A percentile compares a stretch with the other conserved stretches of the same genome.
phyloP scores from a whole-genome alignment of 2,329 filamentous ascomycete species.

The Penicillium polonicum region DNA sequence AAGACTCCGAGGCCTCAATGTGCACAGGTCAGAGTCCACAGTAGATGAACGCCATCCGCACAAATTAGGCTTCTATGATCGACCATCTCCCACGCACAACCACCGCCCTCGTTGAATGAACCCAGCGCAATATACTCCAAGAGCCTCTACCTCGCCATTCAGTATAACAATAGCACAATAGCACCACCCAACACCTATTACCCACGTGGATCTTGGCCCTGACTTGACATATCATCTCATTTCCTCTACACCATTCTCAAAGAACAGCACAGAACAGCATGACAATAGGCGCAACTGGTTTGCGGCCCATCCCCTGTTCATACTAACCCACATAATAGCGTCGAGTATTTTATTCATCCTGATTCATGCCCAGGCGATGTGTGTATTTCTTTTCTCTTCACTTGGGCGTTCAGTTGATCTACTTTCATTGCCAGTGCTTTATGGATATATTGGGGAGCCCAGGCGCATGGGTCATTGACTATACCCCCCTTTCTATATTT shows the following conservation, averaged over 20 bases:
- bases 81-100: background rate
- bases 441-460: constrained; percentile 2
- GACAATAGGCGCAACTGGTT: constrained; percentile 7
- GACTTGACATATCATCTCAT: background rate
- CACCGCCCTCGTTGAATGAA: background rate
- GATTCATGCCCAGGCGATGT: background rate
- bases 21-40: constrained; percentile 34
- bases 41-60: constrained; percentile 12
- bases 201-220: constrained; percentile 2
- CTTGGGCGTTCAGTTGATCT: background rate
- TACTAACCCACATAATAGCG: constrained; percentile 12
- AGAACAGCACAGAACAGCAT: background rate
- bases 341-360: background rate
- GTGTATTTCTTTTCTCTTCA: background rate
- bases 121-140: background rate
- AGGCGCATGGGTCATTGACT: constrained; percentile 8
- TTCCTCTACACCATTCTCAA: background rate
- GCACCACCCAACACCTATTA: background rate
- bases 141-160: background rate
- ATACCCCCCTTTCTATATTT: background rate
- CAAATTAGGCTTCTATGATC: background rate
- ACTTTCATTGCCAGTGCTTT: background rate
- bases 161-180: background rate
- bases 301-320: background rate
- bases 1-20: constrained; percentile 63